Evolutionary conservation across 108 stramenopile species (phyloP).

Genomic region (Cylindrotheca fusiformis): DNA sequence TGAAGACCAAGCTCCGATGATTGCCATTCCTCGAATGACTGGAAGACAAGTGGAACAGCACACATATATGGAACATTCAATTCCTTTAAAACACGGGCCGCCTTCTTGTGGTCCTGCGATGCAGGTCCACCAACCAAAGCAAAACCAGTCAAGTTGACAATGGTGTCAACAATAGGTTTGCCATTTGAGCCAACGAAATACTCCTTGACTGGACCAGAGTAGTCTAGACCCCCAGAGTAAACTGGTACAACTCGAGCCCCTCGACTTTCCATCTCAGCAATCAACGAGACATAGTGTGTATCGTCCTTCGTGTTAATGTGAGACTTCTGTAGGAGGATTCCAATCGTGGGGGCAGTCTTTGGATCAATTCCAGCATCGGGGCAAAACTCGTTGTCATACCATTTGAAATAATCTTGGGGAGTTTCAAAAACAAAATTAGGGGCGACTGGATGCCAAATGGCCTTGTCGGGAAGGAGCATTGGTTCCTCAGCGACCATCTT

Average conservation of each 20-base stretch:
- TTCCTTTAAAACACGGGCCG: slow-evolving; percentile 81
- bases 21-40: slow-evolving; percentile 98
- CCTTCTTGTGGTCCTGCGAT: slow-evolving; percentile 95
- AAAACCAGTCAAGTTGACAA: slow-evolving; percentile 96
- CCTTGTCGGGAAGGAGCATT: slow-evolving; percentile 95
- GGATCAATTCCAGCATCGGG: slow-evolving; percentile 92
- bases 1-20: slow-evolving; percentile 94
- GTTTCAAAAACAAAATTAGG: slow-evolving; percentile 90
- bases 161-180: slow-evolving; percentile 87
- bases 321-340: slow-evolving; percentile 94
- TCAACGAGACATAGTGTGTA: slow-evolving; percentile 93
- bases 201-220: slow-evolving; percentile 94
- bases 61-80: slow-evolving; percentile 95
- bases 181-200: slow-evolving; percentile 85
- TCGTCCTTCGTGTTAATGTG: slow-evolving; percentile 99
- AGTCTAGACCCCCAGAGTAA: slow-evolving; percentile 96
- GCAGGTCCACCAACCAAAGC: slow-evolving; percentile 96
- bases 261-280: slow-evolving; percentile 93
- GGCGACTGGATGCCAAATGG: slow-evolving; percentile 97
- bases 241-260: slow-evolving; percentile 89
- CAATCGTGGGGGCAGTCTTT: slow-evolving; percentile 85
- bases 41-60: slow-evolving; percentile 96
- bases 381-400: slow-evolving; percentile 94
- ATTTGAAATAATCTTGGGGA: slow-evolving; percentile 80
- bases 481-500: slow-evolving; percentile 85